Conservation (phyloP, 2,329 filamentous ascomycete genomes). For the Byssothecium circinans region DNA sequence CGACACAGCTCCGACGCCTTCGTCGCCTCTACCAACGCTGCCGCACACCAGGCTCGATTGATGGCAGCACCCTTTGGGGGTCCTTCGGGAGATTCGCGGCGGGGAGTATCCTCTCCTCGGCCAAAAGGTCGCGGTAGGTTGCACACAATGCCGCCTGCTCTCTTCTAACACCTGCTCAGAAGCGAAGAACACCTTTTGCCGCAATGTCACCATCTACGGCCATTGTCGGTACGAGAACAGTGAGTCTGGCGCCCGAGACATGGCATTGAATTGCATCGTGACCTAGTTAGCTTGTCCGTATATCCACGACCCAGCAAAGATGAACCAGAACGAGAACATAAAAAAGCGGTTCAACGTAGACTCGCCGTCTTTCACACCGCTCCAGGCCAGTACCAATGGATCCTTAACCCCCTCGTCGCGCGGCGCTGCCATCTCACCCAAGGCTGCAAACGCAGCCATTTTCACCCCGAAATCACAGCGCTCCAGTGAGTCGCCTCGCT, state of each 20-base stretch:
- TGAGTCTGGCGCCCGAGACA: conserved; percentile 25
- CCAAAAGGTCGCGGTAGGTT: conserved; percentile 47
- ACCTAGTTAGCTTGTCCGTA: conserved; percentile 66
- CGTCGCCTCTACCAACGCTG: conserved; percentile 18
- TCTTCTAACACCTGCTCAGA: conserved; percentile 49
- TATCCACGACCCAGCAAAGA: conserved; percentile 77
- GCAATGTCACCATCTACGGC: conserved; percentile 91
- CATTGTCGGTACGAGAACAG: conserved; percentile 91
- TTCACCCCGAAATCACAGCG: conserved; percentile 70
- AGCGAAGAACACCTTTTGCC: conserved; percentile 83
- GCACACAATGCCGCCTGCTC: conserved; percentile 3
- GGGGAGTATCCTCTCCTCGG: conserved; percentile 46
- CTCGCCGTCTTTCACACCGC: conserved; percentile 90
- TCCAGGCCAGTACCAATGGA: conserved; percentile 53
- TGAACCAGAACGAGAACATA: conserved; percentile 54
- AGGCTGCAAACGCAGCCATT: conserved; percentile 83
- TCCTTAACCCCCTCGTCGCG: conserved; percentile 55
- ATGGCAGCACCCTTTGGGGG: conserved; percentile 43
- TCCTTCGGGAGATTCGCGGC: conserved; percentile 45
- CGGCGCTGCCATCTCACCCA: conserved; percentile 80
- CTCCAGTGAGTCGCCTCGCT: conserved; percentile 40
- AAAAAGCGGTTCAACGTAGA: conserved; percentile 92
- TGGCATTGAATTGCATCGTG: conserved; percentile 12
- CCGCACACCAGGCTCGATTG: conserved; percentile 27
- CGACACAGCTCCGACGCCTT: conserved; percentile 19